Base-by-base conservation (phyloP, 345 rosid species). In the Cardamine occulta region DNA sequence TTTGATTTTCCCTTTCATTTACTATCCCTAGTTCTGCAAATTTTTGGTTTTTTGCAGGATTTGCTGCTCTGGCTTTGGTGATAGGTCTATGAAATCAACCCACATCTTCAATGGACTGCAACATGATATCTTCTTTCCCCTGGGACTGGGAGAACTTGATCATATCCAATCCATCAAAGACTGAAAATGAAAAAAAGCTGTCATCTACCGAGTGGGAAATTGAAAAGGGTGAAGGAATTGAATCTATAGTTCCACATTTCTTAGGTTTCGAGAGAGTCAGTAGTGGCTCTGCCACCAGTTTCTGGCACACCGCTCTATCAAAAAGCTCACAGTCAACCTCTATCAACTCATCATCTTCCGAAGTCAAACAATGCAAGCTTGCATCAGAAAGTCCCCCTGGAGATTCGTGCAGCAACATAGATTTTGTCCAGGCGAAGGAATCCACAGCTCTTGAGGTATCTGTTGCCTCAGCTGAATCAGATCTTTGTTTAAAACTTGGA, bases 101-200 rank as follows among this genome's bases (percentile, higher is more conserved):
- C 49, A 58, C 55, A 35, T 81, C 84, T 59, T 75, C 60, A 61
- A 92, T 90, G 97, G 99, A 92, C 82, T 86, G 91, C 92, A 90
- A 92, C 82, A 72, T 84, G 58, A 84, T 79, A 75, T 80, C 82
- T 62, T 79, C 89, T 31, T 57, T 80, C 65, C 88, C 67, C 70
- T 92, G 94, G 97, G 99, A 89, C 72, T 95, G 96, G 99, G 97
- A 92, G 29, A 82, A 78, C 72, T 79, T 86, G 15, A 65, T 84
- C 26, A 83, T 82, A 87, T 81, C 87, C 61, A 82, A 83, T 78
- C 52, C 83, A 0, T 78, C 84, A 28, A 66, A 86, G 23, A 72
- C 80, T 40, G 97, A 86, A 45, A 83, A 69, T 56, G 75, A 85
- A 3, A 85, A 77, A 70, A 88, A 84, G 48, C 80, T 73, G 61